Evolutionary conservation across 352 stramenopile species (phyloP).

Genomic region (Globisporangium cystogenes): DNA sequence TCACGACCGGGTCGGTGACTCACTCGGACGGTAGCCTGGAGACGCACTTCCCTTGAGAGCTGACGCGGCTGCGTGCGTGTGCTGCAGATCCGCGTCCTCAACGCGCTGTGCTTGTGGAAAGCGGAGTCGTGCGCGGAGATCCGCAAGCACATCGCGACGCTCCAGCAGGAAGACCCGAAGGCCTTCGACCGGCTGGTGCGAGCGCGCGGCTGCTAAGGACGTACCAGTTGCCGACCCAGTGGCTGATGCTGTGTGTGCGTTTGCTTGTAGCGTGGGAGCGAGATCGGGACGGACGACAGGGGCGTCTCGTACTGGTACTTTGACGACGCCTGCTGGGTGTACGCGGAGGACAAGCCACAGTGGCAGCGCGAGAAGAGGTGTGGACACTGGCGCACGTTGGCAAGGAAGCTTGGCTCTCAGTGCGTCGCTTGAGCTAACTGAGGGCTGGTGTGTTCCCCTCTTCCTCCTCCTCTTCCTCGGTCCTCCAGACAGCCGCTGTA

Average conservation of each 20-base stretch:
- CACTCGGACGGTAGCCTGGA: too few relatives aligned
- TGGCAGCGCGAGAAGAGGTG: slow-evolving; percentile 44
- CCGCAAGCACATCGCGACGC: slow-evolving; percentile 54
- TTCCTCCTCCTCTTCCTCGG: too few relatives aligned
- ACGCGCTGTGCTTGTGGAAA: slow-evolving; percentile 82
- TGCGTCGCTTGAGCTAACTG: background rate
- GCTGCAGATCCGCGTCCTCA: slow-evolving; percentile 63
- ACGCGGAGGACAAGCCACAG: slow-evolving; percentile 62
- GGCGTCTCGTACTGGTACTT: slow-evolving; percentile 84
- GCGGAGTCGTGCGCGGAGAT: slow-evolving; percentile 73
- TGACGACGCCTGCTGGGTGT: slow-evolving; percentile 81
- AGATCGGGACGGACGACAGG: slow-evolving; percentile 71
- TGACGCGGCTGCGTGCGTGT: background rate
- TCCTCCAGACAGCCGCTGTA: slow-evolving; percentile 39
- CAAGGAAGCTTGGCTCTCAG: background rate
- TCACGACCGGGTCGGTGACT: slow-evolving; percentile 38
- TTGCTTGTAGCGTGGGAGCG: slow-evolving; percentile 40
- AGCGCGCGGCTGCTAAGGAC: too few relatives aligned
- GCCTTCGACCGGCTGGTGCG: slow-evolving; percentile 57
- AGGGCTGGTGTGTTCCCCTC: background rate
- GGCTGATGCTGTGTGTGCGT: slow-evolving; percentile 3
- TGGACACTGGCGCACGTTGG: background rate
- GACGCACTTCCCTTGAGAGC: background rate
- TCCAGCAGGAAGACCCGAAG: slow-evolving; percentile 61
- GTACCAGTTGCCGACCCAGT: too few relatives aligned